Conservation (phyloP, 2,329 filamentous ascomycete species). For the Hypoxylon sp. region DNA sequence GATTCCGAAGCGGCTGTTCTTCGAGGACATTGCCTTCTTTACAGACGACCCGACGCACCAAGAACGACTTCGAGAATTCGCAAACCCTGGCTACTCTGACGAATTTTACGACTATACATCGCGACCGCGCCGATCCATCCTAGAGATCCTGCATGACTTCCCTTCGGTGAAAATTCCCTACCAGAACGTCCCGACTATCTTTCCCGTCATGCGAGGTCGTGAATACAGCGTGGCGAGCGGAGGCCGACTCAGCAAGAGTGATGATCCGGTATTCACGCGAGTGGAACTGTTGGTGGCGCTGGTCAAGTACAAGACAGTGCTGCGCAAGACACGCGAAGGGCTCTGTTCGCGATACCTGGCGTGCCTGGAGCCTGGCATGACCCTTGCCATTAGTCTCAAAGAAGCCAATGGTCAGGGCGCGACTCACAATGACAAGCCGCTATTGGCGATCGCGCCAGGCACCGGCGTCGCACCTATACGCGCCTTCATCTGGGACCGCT, state of each 20-base stretch:
- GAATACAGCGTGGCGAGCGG: slow-evolving; percentile 93
- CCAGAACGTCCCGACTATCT: slow-evolving; percentile 72
- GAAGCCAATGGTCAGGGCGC: slow-evolving; percentile 49
- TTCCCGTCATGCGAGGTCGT: slow-evolving; percentile 85
- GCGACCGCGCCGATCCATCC: slow-evolving; percentile 84
- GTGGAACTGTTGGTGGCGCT: slow-evolving; percentile 84
- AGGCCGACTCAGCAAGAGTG: slow-evolving; percentile 51
- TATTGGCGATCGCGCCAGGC: slow-evolving; percentile 82
- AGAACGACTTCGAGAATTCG: slow-evolving; percentile 85
- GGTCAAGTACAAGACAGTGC: slow-evolving; percentile 89
- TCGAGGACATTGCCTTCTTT: slow-evolving; percentile 79
- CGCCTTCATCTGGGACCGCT: slow-evolving; percentile 79
- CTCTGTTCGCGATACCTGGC: slow-evolving; percentile 90
- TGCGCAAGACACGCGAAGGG: slow-evolving; percentile 83
- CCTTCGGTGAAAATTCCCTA: slow-evolving; percentile 82
- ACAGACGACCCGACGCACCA: slow-evolving; percentile 76
- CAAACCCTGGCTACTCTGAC: slow-evolving; percentile 79
- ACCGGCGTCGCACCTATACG: slow-evolving; percentile 89
- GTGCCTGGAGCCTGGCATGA: slow-evolving; percentile 64
- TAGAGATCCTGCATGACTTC: slow-evolving; percentile 94
- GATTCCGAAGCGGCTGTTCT: slow-evolving; percentile 88
- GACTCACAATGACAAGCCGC: slow-evolving; percentile 53
- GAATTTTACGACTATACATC: slow-evolving; percentile 97
- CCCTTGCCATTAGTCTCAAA: slow-evolving; percentile 61
- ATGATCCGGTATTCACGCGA: slow-evolving; percentile 47